Evolutionary conservation across 148 eudicot species (phyloP).

Genomic region (Rhododendron kiyosumense): DNA sequence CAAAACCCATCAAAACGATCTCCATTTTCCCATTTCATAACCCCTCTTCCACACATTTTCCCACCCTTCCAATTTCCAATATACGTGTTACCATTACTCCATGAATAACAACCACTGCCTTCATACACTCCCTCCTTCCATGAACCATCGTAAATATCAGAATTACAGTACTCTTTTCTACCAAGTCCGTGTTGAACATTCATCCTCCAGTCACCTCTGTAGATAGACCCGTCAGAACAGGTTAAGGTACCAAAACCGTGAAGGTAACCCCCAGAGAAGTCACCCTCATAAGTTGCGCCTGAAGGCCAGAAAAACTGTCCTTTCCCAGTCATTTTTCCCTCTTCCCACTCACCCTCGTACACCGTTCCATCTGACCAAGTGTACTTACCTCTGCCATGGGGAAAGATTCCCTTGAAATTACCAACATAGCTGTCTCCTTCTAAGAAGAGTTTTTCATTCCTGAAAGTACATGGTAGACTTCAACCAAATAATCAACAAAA

Average conservation of each 20-base stretch:
- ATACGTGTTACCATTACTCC: constrained; percentile 67
- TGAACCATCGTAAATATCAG: constrained; percentile 75
- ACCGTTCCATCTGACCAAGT: constrained; percentile 79
- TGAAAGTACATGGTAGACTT: constrained; percentile 19
- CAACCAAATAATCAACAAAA: background rate
- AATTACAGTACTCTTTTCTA: constrained; percentile 59
- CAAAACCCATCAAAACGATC: constrained; percentile 93
- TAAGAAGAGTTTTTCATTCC: constrained; percentile 43
- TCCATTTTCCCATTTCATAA: constrained; percentile 83
- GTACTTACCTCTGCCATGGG: constrained; percentile 87
- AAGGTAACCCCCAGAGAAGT: constrained; percentile 81
- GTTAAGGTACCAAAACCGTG: constrained; percentile 75
- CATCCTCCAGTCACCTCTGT: constrained; percentile 81
- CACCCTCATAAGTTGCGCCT: constrained; percentile 69
- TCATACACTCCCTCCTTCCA: constrained; percentile 91
- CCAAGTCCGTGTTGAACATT: constrained; percentile 84
- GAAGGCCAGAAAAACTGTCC: constrained; percentile 73
- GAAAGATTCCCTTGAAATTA: constrained; percentile 41
- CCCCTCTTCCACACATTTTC: constrained; percentile 78
- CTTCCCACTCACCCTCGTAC: constrained; percentile 85
- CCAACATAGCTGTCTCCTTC: constrained; percentile 76
- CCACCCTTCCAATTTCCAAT: constrained; percentile 87
- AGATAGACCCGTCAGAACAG: constrained; percentile 50
- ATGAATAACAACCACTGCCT: constrained; percentile 78
- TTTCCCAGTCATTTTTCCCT: constrained; percentile 83